Conservation (phyloP, 163 green algal species). For the Chloroidium sp. region DNA sequence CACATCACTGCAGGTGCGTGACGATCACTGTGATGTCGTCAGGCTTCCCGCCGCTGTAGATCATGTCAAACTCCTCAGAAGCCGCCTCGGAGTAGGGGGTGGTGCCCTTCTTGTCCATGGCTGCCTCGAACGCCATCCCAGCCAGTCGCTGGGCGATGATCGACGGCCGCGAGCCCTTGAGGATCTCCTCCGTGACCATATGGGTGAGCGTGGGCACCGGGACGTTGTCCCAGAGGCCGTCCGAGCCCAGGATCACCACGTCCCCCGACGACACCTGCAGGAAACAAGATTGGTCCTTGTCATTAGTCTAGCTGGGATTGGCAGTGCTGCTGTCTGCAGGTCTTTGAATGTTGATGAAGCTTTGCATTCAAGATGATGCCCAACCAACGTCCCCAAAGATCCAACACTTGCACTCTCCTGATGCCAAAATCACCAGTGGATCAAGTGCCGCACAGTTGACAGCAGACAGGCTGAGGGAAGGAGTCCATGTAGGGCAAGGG, state of each 20-base stretch:
- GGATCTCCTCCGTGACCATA: constrained; percentile 1
- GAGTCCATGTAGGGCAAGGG: too few relatives aligned
- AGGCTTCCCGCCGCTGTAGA: constrained; percentile 83
- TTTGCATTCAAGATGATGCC: too few relatives aligned
- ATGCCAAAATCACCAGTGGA: too few relatives aligned
- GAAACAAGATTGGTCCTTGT: not conserved
- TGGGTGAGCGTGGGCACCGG: constrained; percentile 50
- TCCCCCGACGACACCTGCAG: constrained; percentile 47
- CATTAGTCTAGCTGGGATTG: not conserved
- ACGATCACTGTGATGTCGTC: constrained; percentile 87
- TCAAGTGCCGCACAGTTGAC: too few relatives aligned
- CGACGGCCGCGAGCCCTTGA: not conserved
- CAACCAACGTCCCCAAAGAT: too few relatives aligned
- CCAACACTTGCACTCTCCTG: too few relatives aligned
- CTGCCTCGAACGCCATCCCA: constrained; percentile 52
- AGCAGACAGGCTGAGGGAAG: too few relatives aligned
- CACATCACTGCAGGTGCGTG: not conserved
- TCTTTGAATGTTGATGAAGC: too few relatives aligned
- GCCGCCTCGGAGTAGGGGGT: constrained; percentile 83
- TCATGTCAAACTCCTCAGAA: constrained; percentile 87
- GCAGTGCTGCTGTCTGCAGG: too few relatives aligned
- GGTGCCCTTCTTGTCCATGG: constrained; percentile 51
- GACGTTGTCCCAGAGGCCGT: constrained; percentile 87
- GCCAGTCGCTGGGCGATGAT: constrained; percentile 28
- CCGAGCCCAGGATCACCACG: constrained; percentile 72